A percentile compares a stretch with the other conserved stretches of the same genome.
Evolutionary conservation across 257 asterid genomes (phyloP).

Genomic region (Nyctanthes arbortristis): DNA sequence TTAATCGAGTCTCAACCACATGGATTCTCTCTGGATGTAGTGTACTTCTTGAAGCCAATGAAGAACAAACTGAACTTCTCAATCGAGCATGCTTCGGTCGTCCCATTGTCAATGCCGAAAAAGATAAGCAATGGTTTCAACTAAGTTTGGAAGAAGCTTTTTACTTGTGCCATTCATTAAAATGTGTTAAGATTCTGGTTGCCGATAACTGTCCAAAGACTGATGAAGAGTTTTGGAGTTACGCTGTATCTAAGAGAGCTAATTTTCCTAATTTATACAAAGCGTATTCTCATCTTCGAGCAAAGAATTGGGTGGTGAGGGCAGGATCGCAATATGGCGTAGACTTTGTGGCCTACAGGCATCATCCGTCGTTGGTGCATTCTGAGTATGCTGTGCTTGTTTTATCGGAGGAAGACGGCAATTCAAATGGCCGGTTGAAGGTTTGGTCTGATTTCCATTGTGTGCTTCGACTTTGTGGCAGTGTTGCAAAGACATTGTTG

Average conservation of each 20-base stretch:
- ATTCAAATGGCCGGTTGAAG: constrained; percentile 49
- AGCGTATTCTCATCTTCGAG: constrained; percentile 76
- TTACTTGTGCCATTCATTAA: constrained; percentile 47
- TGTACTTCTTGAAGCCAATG: constrained; percentile 57
- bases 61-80: constrained; percentile 55
- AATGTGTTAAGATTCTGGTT: constrained; percentile 58
- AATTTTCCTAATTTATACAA: constrained; percentile 41
- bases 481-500: constrained; percentile 80
- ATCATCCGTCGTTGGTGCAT: constrained; percentile 83
- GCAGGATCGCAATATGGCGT: constrained; percentile 72
- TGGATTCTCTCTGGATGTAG: constrained; percentile 57
- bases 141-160: constrained; percentile 73
- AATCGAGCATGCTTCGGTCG: constrained; percentile 66
- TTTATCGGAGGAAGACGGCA: constrained; percentile 29
- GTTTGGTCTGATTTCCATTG: constrained; percentile 87
- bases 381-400: constrained; percentile 82
- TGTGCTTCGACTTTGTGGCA: constrained; percentile 78
- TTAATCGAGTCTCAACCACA: constrained; percentile 42
- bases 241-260: constrained; percentile 38
- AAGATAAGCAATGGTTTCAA: constrained; percentile 67
- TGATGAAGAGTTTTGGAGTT: constrained; percentile 53
- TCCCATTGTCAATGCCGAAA: constrained; percentile 50
- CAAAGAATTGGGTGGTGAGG: constrained; percentile 80
- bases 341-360: constrained; percentile 81
- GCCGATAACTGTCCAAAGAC: constrained; percentile 30